Percentiles rank a stretch among this genome's conserved stretches.
phyloP scores from a whole-genome alignment of 2,329 filamentous ascomycete species.

The Penicillium sp. region DNA sequence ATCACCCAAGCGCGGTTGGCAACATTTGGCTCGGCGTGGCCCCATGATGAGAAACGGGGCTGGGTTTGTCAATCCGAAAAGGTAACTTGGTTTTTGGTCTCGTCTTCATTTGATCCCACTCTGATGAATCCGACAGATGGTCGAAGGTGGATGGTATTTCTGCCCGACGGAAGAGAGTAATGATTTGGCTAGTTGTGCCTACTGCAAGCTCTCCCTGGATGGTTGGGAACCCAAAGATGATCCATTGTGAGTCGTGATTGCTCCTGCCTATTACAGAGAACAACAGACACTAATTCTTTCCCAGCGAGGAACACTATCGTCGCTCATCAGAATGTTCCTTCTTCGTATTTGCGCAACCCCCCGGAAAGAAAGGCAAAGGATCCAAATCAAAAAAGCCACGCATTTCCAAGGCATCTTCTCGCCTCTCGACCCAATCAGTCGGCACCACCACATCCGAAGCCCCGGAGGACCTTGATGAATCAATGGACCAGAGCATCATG shows the following conservation, averaged over 20 bases:
- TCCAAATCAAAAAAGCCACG: conserved; percentile 55
- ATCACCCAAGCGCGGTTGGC: conserved; percentile 76
- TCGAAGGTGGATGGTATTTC: conserved; percentile 91
- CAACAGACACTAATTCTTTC: conserved; percentile 13
- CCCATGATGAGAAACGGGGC: conserved; percentile 81
- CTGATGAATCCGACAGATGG: conserved; percentile 59
- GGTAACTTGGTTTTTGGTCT: conserved; percentile 47
- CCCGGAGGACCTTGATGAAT: conserved; percentile 48
- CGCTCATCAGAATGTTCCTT: conserved; percentile 80
- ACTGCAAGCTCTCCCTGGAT: conserved; percentile 86
- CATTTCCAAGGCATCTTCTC: conserved; percentile 67
- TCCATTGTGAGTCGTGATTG: conserved; percentile 65
- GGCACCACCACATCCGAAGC: conserved; percentile 47
- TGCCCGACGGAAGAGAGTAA: conserved; percentile 80
- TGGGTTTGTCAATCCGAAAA: conserved; percentile 90
- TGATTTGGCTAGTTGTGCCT: conserved; percentile 87
- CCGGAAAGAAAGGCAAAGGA: conserved; percentile 59
- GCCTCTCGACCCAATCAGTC: conserved; percentile 57
- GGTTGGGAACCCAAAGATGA: conserved; percentile 94
- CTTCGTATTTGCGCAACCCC: conserved; percentile 64
- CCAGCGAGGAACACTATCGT: conserved; percentile 79
- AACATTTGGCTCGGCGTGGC: conserved; percentile 85
- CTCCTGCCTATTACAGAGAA: conserved; percentile 10
- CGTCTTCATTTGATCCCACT: conserved; percentile 10
- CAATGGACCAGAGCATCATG: conserved; percentile 60